A percentile compares a stretch with the other conserved stretches of the same genome.
These are phyloP conservation scores for Scheffersomyces coipomensis DNA, from an alignment of 805 yeast genomes.

Conservation along the genomic window DNA sequence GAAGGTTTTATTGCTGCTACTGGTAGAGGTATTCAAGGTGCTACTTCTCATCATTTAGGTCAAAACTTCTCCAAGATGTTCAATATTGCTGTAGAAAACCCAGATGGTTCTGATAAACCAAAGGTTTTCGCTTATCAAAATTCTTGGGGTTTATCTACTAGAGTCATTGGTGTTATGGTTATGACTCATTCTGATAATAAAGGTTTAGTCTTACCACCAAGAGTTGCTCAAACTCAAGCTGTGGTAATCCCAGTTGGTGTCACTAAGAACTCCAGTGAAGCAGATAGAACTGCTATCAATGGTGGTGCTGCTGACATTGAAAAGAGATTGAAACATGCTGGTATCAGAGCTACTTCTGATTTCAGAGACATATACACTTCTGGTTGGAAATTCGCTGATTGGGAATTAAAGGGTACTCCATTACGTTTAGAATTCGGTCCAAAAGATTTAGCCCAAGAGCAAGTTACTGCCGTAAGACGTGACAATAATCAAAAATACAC, in stretches of 20 bases:
- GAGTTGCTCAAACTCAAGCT: conserved; percentile 90
- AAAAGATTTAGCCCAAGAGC: conserved; percentile 78
- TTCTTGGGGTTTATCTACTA: conserved; percentile 98
- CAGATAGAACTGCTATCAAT: conserved; percentile 66
- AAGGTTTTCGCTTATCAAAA: conserved; percentile 91
- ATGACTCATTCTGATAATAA: conserved; percentile 98
- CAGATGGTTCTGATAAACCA: conserved; percentile 85
- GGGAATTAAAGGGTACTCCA: conserved; percentile 96
- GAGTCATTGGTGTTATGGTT: conserved; percentile 98
- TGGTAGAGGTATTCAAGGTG: conserved; percentile 99
- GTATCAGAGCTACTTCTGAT: conserved; percentile 79
- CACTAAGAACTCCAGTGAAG: conserved; percentile 80
- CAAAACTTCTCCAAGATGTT: conserved; percentile 99
- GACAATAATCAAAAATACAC: conserved; percentile 76
- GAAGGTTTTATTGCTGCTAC: conserved; percentile 98
- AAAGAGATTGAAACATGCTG: conserved; percentile 53
- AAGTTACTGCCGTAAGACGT: conserved; percentile 90
- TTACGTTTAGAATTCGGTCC: conserved; percentile 96
- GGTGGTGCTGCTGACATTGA: conserved; percentile 73
- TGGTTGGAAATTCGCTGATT: conserved; percentile 98
- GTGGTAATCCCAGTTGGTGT: conserved; percentile 95
- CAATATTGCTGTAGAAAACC: conserved; percentile 92
- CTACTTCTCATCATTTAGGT: conserved; percentile 96
- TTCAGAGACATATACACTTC: conserved; percentile 93
- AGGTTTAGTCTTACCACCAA: conserved; percentile 96